Percentiles rank a stretch among this genome's conserved stretches.
Evolutionary conservation across 2,329 filamentous ascomycete species (phyloP).

Genomic region (Nothomitra cinnamomea): DNA sequence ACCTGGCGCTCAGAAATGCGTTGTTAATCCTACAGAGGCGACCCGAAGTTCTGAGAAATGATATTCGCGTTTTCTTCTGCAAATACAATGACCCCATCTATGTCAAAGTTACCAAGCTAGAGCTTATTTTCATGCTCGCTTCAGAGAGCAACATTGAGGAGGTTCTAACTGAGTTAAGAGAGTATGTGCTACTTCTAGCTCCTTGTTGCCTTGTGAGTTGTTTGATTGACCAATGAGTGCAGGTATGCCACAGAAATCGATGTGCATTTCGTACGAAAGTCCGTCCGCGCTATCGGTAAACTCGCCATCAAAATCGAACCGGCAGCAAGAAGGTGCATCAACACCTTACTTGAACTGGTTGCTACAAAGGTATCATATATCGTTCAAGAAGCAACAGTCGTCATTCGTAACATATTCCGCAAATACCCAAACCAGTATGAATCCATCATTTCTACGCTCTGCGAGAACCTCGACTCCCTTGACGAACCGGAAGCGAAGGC

Average conservation of each 20-base stretch:
- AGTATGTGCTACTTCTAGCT: constrained; percentile 35
- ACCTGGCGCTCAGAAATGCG: constrained; percentile 83
- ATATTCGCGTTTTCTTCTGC: constrained; percentile 98
- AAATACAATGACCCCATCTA: constrained; percentile 99
- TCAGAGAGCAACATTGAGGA: constrained; percentile 91
- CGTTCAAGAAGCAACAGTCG: constrained; percentile 94
- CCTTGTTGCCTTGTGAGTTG: neutral
- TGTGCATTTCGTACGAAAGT: constrained; percentile 95
- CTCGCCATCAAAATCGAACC: constrained; percentile 98
- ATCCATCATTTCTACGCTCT: constrained; percentile 87
- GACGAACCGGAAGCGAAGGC: constrained; percentile 97
- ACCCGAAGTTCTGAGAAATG: constrained; percentile 85
- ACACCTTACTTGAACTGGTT: constrained; percentile 78
- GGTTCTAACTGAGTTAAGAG: constrained; percentile 80
- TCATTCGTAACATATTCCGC: constrained; percentile 97
- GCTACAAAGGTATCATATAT: constrained; percentile 98
- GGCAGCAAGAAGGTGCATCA: constrained; percentile 78
- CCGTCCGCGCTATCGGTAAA: constrained; percentile 92
- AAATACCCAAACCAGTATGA: constrained; percentile 99
- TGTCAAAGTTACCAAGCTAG: constrained; percentile 96
- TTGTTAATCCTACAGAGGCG: constrained; percentile 82
- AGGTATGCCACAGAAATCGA: constrained; percentile 92
- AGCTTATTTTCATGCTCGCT: constrained; percentile 97
- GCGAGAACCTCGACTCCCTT: constrained; percentile 87
- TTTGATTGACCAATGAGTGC: constrained; percentile 1